phyloP scores from a whole-genome alignment of 805 yeast species.

The Wickerhamomyces sydowiorum region DNA sequence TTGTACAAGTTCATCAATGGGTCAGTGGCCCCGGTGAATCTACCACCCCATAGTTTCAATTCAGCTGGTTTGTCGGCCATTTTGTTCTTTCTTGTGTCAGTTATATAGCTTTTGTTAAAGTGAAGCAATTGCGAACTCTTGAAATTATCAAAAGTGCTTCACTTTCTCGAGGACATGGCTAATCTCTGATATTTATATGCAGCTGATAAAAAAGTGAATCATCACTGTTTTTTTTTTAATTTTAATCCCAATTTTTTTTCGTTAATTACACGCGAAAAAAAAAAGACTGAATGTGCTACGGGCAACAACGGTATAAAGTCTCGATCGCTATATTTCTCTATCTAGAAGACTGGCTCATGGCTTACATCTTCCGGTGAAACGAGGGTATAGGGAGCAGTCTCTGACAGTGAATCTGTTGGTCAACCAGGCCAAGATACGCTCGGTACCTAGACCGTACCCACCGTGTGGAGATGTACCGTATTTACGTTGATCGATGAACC shows the following conservation, averaged over 20 bases:
- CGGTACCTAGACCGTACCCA: slow-evolving; percentile 98
- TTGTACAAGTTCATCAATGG: slow-evolving; percentile 97
- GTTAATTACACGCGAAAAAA: too few relatives aligned
- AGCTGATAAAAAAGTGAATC: not conserved
- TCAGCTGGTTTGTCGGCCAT: slow-evolving; percentile 36
- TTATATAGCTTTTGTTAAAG: too few relatives aligned
- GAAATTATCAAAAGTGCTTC: too few relatives aligned
- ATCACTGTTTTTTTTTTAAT: not conserved
- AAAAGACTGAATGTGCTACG: too few relatives aligned
- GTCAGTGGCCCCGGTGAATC: slow-evolving; percentile 95
- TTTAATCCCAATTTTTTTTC: not conserved
- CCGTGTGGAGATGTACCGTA: slow-evolving; percentile 99
- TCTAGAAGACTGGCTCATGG: too few relatives aligned
- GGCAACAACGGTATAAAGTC: not conserved
- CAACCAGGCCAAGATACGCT: slow-evolving; percentile 96
- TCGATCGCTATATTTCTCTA: not conserved
- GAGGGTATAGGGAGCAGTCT: slow-evolving; percentile 96
- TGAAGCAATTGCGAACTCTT: too few relatives aligned
- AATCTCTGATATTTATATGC: not conserved
- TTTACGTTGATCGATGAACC: slow-evolving; percentile 93
- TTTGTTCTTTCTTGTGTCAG: not conserved
- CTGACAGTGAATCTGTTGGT: slow-evolving; percentile 97
- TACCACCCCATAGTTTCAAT: slow-evolving; percentile 93
- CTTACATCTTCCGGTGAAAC: slow-evolving; percentile 96
- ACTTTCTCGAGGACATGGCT: too few relatives aligned